Conservation (phyloP, 176 grass and related monocot genomes). For the Musa troglodytarum region DNA sequence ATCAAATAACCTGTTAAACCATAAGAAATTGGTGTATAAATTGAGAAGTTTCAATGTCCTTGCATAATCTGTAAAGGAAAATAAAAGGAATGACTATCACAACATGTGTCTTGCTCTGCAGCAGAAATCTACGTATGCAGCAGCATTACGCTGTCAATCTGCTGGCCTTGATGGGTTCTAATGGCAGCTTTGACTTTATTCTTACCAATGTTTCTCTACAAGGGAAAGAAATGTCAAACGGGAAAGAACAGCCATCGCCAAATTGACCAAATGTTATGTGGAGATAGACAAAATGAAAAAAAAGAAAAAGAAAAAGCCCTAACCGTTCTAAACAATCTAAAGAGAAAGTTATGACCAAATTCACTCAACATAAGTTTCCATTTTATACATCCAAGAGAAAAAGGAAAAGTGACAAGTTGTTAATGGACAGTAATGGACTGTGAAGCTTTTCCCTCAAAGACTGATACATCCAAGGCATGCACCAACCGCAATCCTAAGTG, state of each 20-base stretch:
- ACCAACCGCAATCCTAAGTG: slow-evolving; percentile 54
- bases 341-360: too few relatives aligned
- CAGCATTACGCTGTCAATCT: slow-evolving; percentile 73
- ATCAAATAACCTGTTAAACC: too few relatives aligned
- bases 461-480: slow-evolving; percentile 82
- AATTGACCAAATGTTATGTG: background rate
- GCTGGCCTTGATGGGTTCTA: slow-evolving; percentile 90
- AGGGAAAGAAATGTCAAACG: background rate
- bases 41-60: too few relatives aligned
- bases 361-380: too few relatives aligned
- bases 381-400: too few relatives aligned
- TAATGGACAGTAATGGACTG: background rate
- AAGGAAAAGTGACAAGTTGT: too few relatives aligned
- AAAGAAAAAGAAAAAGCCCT: background rate
- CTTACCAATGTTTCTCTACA: slow-evolving; percentile 67
- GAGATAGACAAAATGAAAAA: background rate
- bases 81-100: background rate
- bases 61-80: background rate
- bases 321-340: background rate
- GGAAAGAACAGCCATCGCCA: background rate
- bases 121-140: background rate
- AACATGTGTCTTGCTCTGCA: background rate
- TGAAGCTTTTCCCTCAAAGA: slow-evolving; percentile 58
- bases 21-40: too few relatives aligned
- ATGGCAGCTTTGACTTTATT: slow-evolving; percentile 90